phyloP scores from a whole-genome alignment of 2,329 filamentous ascomycete species.

The Talaromyces sp. region DNA sequence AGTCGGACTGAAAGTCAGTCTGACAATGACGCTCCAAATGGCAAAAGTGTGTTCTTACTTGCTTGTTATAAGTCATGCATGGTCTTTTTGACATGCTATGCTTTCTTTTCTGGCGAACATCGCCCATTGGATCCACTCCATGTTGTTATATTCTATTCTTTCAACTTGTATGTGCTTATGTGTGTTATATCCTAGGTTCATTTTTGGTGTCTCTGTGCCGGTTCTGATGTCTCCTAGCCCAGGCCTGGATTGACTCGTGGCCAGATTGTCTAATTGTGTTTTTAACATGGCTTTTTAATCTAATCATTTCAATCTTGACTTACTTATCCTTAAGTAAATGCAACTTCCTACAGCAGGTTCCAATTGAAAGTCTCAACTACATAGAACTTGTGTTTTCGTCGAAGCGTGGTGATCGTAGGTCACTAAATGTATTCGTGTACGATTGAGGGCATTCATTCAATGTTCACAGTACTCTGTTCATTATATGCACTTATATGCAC shows the following conservation, averaged over 20 bases:
- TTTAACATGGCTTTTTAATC: constrained; percentile 3
- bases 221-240: constrained; percentile 51
- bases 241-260: constrained; percentile 50
- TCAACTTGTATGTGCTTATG: constrained; percentile 20
- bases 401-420: too few species aligned
- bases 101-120: constrained; percentile 11
- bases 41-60: constrained; percentile 30
- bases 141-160: constrained; percentile 16
- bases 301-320: not conserved
- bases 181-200: constrained; percentile 14
- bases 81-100: not conserved
- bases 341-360: too few species aligned
- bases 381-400: too few species aligned
- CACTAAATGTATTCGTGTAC: too few species aligned
- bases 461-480: too few species aligned
- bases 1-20: constrained; percentile 20
- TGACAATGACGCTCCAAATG: constrained; percentile 24
- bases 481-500: too few species aligned
- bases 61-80: constrained; percentile 12
- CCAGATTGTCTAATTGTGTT: constrained; percentile 25
- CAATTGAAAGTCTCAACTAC: too few species aligned
- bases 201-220: constrained; percentile 29
- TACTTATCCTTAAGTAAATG: too few species aligned
- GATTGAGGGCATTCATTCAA: too few species aligned
- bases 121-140: not conserved